These are phyloP conservation scores for Phytopythium montanum DNA, from an alignment of 352 stramenopile genomes.

Conservation along the genomic window DNA sequence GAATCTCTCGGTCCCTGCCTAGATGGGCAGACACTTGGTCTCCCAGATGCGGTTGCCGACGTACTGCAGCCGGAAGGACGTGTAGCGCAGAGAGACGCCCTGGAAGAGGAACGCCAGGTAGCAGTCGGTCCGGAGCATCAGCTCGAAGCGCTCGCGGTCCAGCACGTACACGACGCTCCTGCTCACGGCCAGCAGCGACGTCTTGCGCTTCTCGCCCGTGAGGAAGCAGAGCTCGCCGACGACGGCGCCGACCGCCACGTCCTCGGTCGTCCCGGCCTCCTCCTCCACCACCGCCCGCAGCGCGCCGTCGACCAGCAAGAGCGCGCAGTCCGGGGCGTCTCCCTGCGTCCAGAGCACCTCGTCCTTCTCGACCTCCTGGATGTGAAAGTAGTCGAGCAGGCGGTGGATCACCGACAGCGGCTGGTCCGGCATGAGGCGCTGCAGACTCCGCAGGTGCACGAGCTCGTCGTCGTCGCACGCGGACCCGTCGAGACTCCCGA, in stretches of 20 bases:
- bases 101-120: slow-evolving; percentile 74
- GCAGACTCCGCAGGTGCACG: slow-evolving; percentile 47
- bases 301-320: slow-evolving; percentile 61
- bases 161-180: slow-evolving; percentile 71
- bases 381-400: slow-evolving; percentile 70
- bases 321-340: slow-evolving; percentile 38
- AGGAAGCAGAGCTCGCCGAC: slow-evolving; percentile 77
- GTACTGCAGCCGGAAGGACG: slow-evolving; percentile 72
- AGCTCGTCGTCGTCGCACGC: slow-evolving; percentile 43
- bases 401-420: slow-evolving; percentile 55
- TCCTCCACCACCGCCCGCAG: slow-evolving; percentile 74
- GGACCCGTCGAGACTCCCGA: slow-evolving; percentile 10
- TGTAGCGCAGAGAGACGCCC: slow-evolving; percentile 68
- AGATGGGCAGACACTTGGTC: slow-evolving; percentile 74
- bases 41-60: slow-evolving; percentile 85
- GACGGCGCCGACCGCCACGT: slow-evolving; percentile 64
- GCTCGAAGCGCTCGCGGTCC: slow-evolving; percentile 42
- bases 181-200: slow-evolving; percentile 55
- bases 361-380: slow-evolving; percentile 56
- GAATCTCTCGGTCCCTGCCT: neutral
- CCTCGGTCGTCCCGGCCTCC: slow-evolving; percentile 73
- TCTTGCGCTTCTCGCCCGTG: slow-evolving; percentile 79
- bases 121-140: slow-evolving; percentile 64
- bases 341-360: slow-evolving; percentile 71
- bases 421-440: slow-evolving; percentile 68